Evolutionary conservation across 768 basidiomycete genomes (phyloP), one percentile per base, ranked within the genome.

Genomic region (Hirschioporus abietinus): DNA sequence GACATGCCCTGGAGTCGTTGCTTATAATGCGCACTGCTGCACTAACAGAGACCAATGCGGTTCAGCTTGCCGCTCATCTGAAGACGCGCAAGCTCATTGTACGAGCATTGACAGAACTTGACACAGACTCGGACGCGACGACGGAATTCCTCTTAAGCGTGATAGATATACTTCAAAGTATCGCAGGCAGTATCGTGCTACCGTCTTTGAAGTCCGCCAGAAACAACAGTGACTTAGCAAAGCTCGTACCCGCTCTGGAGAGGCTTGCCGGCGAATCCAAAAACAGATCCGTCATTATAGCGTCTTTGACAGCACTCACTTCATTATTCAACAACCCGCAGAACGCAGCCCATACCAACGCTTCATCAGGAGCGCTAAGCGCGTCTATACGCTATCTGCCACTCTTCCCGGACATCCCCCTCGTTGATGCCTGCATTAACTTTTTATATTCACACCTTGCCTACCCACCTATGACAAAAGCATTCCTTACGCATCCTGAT

Each of bases 1-100:
- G 88, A 68, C 88, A 92, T 73, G 93, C 95, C n/a, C 80, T 90
- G 52, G 93, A 96, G 73, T 91, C 91, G 1, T 81, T 95, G 58
- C 89, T 92, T 69, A 81, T 97, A 66, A 82, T 99, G 58, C 86
- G 95, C n/a, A 84, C 89, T 7, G 84, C 75, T n/a, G 69, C 89
- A n/a, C 77, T 90, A 58, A 83, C 88, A 68, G 87, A 89, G 60
- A 80, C 81, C 63, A 94, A 93, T 70, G 84, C 86, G 2, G 75
- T 79, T 57, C 86, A 89, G 66, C 79, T 95, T 30, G 77, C 83
- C 1, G 77, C 76, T 24, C 84, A 88, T 68, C 79, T 84, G 17
- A 85, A 87, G 58, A 90, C 90, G 1, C 79, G 88, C 64, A 83
- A 87, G 15, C 77, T 95, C 9, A 80, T 93, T 24, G 80, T 90